Base-by-base conservation (phyloP, 1,284 basidiomycete genomes). In the Ustilago cynodontis region DNA sequence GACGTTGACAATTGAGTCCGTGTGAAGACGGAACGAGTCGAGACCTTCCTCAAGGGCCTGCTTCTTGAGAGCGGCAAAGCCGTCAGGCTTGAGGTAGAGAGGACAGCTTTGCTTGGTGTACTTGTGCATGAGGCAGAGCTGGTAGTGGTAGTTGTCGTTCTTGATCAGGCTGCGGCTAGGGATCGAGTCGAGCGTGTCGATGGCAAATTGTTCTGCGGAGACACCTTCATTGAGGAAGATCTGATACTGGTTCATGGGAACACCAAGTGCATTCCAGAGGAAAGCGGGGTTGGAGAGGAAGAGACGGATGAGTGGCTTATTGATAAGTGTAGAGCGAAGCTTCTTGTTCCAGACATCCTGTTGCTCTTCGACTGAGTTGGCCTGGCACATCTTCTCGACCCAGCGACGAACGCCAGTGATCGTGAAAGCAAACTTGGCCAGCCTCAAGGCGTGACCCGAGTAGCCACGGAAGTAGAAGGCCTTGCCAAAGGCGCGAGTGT, bases 231-330 rank as follows among this genome's bases (percentile, higher is more conserved):
- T 80, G 49, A 92, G 84, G 83, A 93, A 88, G 87, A 91, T 91
- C 79, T 89, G 88, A 82, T 91, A 89, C 87, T 94, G 93, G 84
- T 93, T 92, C 78, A 89, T 87, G 2, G 93, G 93, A 1, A 94
- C 92, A 35, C 93, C 92, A 16, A 94, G 88, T 0, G 92, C 92
- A 79, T 93, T 93, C 93, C 93, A 94, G 71, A 92, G 91, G 86
- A 94, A 93, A 2, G 80, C 78, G 6, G 84, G 85, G 75, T 86
- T 87, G 35, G 85, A 81, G 53, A 93, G 87, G 74, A 93, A 87
- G 5, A 89, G 56, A 6, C 82, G 87, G 72, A 91, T 89, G 71
- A 93, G 90, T 29, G 90, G 81, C 29, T 89, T 89, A 83, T 92
- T 92, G 64, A 93, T 87, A 35, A 94, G 84, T 26, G 92, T 89